A percentile compares a stretch with the other conserved stretches of the same genome.
Evolutionary conservation across 148 eudicot species (phyloP).

Genomic region (Chenopodium suecicum): DNA sequence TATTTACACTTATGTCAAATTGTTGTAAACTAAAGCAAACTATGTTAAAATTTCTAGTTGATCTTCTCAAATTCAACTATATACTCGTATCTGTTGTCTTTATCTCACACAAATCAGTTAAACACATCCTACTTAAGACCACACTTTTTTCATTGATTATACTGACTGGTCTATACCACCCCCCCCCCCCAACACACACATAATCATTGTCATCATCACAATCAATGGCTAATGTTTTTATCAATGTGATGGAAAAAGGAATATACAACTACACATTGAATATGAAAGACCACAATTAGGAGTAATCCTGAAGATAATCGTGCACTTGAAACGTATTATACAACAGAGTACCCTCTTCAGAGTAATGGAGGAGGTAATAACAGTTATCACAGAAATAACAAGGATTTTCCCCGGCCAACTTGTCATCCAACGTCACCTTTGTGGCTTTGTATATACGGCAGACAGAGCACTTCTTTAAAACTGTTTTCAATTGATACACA

Average conservation of each 20-base stretch:
- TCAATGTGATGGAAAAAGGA: not conserved
- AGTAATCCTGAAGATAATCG: slow-evolving; percentile 41
- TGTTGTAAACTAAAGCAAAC: too few species aligned
- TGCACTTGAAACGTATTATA: slow-evolving; percentile 28
- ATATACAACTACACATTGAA: not conserved
- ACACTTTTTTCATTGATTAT: too few species aligned
- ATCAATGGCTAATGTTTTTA: too few species aligned
- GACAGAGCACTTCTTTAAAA: slow-evolving; percentile 59
- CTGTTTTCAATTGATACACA: slow-evolving; percentile 43
- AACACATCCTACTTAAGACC: too few species aligned
- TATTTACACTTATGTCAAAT: too few species aligned
- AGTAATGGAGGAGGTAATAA: slow-evolving; percentile 40
- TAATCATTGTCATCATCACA: too few species aligned
- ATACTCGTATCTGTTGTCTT: too few species aligned
- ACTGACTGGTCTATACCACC: too few species aligned
- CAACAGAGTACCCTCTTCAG: slow-evolving; percentile 24
- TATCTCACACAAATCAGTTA: too few species aligned
- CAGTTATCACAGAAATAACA: slow-evolving; percentile 58
- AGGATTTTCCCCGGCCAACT: slow-evolving; percentile 60
- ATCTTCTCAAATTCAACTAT: too few species aligned
- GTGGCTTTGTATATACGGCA: slow-evolving; percentile 70
- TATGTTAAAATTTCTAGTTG: too few species aligned
- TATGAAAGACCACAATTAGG: not conserved
- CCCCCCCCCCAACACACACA: too few species aligned
- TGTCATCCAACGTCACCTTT: slow-evolving; percentile 75